Base-by-base conservation (phyloP, 495 filamentous ascomycete species). In the Pseudomonodictys pantanalensis region DNA sequence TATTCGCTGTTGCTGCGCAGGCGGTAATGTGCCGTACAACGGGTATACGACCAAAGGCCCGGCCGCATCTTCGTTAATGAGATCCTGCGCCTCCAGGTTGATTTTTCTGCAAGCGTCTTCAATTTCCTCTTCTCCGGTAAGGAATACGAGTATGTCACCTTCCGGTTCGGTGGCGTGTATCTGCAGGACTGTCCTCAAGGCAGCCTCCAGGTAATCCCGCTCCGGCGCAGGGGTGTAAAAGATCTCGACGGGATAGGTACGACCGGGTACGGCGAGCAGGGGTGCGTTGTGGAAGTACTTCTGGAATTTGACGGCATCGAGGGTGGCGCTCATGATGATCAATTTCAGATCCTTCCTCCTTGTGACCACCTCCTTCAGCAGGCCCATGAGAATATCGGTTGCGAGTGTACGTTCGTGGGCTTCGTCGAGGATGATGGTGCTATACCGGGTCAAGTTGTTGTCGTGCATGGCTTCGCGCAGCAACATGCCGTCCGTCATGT, bases 401-500 rank as follows among this genome's bases (percentile, higher is more conserved):
- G 92, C 89, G 56, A 97, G 82, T 0, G 92, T 97, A 69, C 92
- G 83, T 76, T 97, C 92, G 82, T 97, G 92, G 46, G 92, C 92
- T 75, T 97, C 92, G 72, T 99, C 95, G 57, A 99, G 85, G 70
- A 99, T 99, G 69, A 99, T 97, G 61, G 89, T 93, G 78, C 91
- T 92, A 76, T 99, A 99, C 10, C 92, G 86, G 18, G 82, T 82
- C 64, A 99, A 79, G 64, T 92, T 80, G 74, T 91, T 86, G 72
- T 99, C 95, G 75, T 95, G 85, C 95, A 99, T 99, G 29, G 95
- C 91, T 77, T 99, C 95, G 62, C 95, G 80, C 69, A 97, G 77
- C 64, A 99, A 83, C 93, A 97, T 97, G 84, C 95, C 95, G 72
- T 99, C 95, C 26, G 95, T 99, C 95, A 99, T 97, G 77, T 99